Evolutionary conservation across 2,329 filamentous ascomycete species (phyloP).

Genomic region (Endocalyx cinctus): DNA sequence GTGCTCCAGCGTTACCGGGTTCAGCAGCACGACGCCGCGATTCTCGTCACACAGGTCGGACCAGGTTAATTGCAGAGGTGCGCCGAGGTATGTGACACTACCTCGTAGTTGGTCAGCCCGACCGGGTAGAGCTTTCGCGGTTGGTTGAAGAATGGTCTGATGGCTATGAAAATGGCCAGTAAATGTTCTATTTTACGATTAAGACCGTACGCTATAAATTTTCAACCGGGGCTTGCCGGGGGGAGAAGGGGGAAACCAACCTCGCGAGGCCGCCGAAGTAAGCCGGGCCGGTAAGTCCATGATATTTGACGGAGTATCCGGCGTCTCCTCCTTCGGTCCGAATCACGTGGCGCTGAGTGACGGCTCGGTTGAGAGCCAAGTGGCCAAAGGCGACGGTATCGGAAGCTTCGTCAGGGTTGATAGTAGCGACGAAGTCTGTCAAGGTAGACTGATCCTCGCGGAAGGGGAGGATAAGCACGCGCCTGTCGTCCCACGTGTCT

Average conservation of each 20-base stretch:
- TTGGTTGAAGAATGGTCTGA: conserved; percentile 24
- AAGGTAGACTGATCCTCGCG: conserved; percentile 27
- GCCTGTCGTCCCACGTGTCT: conserved; percentile 24
- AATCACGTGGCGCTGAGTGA: conserved; percentile 24
- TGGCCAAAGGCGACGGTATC: conserved; percentile 27
- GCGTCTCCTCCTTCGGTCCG: conserved; percentile 7
- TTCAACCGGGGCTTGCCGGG: too few relatives aligned
- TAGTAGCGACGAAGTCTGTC: conserved; percentile 15
- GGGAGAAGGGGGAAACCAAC: too few relatives aligned
- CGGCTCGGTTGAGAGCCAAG: conserved; percentile 27
- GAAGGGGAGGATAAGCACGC: conserved; percentile 28
- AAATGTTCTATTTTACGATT: conserved; percentile 23
- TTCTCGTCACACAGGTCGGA: conserved; percentile 24
- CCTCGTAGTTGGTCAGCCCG: conserved; percentile 13
- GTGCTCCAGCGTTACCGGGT: conserved; percentile 24
- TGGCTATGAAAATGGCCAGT: conserved; percentile 30
- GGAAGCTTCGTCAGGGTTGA: conserved; percentile 16
- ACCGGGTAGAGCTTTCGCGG: conserved; percentile 1
- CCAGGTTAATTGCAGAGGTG: conserved; percentile 29
- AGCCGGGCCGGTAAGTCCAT: conserved; percentile 21
- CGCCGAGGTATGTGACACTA: conserved; percentile 26
- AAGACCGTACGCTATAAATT: too few relatives aligned
- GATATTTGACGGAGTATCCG: conserved; percentile 16
- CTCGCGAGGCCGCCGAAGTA: conserved; percentile 22
- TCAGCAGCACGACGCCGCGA: conserved; percentile 23